Percentiles rank a stretch among this genome's conserved stretches.
Evolutionary conservation across 1,139 yeast species (phyloP).

Genomic region (Pichia sp.): DNA sequence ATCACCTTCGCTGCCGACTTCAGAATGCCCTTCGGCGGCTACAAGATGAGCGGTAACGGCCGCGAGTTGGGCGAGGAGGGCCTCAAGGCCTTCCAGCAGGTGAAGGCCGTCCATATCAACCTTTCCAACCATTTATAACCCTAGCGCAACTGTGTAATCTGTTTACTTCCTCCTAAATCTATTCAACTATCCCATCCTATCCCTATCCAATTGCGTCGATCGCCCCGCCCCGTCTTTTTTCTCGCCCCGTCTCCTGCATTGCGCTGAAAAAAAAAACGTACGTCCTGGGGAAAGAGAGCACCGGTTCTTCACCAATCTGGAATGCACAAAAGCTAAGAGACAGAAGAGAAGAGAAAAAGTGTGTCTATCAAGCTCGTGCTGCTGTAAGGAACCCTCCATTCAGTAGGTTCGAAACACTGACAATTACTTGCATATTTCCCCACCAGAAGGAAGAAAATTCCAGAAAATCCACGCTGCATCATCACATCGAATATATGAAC

Average conservation of each 20-base stretch:
- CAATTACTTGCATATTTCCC: neutral
- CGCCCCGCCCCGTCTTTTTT: neutral
- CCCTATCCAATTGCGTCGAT: neutral
- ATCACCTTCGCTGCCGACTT: conserved; percentile 54
- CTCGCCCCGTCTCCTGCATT: neutral
- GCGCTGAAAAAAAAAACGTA: neutral
- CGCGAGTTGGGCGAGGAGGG: conserved; percentile 63
- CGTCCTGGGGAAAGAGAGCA: neutral
- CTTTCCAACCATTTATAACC: conserved; percentile 8
- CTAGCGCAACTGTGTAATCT: neutral
- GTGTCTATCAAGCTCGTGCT: neutral
- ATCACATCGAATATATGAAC: neutral
- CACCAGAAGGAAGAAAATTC: neutral
- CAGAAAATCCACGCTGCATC: neutral
- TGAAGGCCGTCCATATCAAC: conserved; percentile 55
- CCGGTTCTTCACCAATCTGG: neutral
- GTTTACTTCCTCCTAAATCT: neutral
- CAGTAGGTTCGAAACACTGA: neutral
- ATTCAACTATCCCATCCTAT: neutral
- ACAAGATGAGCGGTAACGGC: conserved; percentile 54
- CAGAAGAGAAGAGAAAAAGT: too few species aligned
- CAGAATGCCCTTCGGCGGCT: conserved; percentile 55
- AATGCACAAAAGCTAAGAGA: too few species aligned
- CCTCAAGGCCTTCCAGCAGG: conserved; percentile 51
- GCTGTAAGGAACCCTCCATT: neutral